Evolutionary conservation across 1,139 yeast species (phyloP), one percentile per base, ranked within the genome.

Genomic region (Suhomyces ambrosiae): DNA sequence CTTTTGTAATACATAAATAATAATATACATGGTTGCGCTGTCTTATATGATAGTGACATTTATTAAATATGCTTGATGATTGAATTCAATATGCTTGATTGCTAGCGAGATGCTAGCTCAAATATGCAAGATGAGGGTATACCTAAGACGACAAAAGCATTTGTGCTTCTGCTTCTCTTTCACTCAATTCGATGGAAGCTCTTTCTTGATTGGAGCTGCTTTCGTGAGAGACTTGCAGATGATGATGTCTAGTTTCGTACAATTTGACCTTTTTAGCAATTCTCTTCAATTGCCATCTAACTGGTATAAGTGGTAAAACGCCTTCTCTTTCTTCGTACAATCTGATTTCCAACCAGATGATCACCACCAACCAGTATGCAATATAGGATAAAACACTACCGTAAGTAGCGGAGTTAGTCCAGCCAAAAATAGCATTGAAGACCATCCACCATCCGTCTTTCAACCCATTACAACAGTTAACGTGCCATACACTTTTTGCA

Each of bases 51-150:
- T n/a, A n/a, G n/a, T n/a, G 92, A 1, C 98, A 92, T 61, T 72
- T 79, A 47, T 92, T 86, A 68, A 97, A 92, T 62, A 98, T 92
- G 2, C 89, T 92, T 61, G 92, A 88, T 49, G 95, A 86, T 58
- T 88, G 88, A 3, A 76, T 95, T 48, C 89, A 90, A 59, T 88
- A 79, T 57, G 74, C 69, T 23, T 72, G 62, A 23, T 42, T 40
- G 23, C 14, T 11, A 23, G 10, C 8, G 21, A 18, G 21, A 18
- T 18, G 21, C 21, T 18, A 8, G 5, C 10, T 7, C 25, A 23
- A 23, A 5, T 24, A 24, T 24, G 6, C 25, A n/a, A 23, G 25
- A 12, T n/a, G n/a, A n/a, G n/a, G n/a, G n/a, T n/a, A 24, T 24
- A 24, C 5, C 10, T 25, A 33, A 2, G 23, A 19, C 3, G 34